A percentile compares a stretch with the other conserved stretches of the same genome.
These are phyloP conservation scores for Microbotryum silenes-acaulis DNA, from an alignment of 1,284 basidiomycete species.

Conservation along the genomic window DNA sequence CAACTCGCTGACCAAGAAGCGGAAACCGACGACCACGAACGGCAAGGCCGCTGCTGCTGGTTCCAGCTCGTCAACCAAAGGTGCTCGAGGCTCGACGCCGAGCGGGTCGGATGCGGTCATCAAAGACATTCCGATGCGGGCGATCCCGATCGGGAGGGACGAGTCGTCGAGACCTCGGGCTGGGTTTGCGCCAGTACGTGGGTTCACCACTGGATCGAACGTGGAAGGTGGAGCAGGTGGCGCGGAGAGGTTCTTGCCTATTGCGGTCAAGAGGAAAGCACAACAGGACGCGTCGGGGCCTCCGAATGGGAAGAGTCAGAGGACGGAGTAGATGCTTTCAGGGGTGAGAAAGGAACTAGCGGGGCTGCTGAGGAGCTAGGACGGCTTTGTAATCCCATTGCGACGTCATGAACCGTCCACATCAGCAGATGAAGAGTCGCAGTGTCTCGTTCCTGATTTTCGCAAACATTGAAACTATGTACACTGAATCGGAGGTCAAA, in stretches of 20 bases:
- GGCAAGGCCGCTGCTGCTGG: constrained; percentile 19
- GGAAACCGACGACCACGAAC: constrained; percentile 18
- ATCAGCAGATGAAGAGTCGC: no score
- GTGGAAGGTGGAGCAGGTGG: background rate
- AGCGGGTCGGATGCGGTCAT: constrained; percentile 7
- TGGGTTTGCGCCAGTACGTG: constrained; percentile 25
- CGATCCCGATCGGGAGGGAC: constrained; percentile 15
- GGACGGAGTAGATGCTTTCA: no score
- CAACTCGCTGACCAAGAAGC: constrained; percentile 8
- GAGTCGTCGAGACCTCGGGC: constrained; percentile 4
- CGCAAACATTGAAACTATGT: no score
- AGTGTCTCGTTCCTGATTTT: no score
- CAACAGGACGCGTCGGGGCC: constrained; percentile 4
- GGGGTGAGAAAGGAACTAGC: no score
- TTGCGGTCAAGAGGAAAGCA: constrained; percentile 28
- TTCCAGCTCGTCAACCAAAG: background rate
- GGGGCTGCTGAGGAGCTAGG: no score
- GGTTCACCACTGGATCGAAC: constrained; percentile 12
- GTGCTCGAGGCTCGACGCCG: background rate
- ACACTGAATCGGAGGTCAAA: no score
- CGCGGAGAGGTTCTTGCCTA: constrained; percentile 14
- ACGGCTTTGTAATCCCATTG: no score
- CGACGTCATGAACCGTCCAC: no score
- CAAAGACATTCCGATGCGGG: constrained; percentile 27
- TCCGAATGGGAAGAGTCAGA: no score